Evolutionary conservation across 805 yeast genomes (phyloP), one percentile per base, ranked within the genome.

Genomic region (Saturnispora bothae): DNA sequence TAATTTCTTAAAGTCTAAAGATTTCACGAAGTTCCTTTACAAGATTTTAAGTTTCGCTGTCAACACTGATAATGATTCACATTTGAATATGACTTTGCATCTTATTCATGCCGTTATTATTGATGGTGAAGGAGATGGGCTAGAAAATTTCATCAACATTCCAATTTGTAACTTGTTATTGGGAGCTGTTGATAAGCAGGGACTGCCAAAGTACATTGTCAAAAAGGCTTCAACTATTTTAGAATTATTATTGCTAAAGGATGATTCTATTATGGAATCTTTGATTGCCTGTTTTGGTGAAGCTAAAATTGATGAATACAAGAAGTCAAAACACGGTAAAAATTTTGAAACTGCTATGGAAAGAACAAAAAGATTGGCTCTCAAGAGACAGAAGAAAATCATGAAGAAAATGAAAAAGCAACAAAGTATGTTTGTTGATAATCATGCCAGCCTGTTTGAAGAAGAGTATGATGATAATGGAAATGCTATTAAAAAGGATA

Each of bases 401-500:
- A 52, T 79, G 65, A 69, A 66, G 20, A 78, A 71, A 49, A 74
- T 82, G 65, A 71, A 73, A 17, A 76, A 66, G 40, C 76, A 71
- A 46, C 62, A 74, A 39, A 52, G 57, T 18, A 53, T 57, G 31
- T 73, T 73, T 38, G 52, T 68, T 44, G 58, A 51, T 23, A 57
- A 64, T 18, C 68, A 71, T 43, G 50, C 59, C 33, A 54, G 35
- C 3, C 49, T 40, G 32, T 49, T 57, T 25, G 42, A 36, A 33
- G 31, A 32, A 28, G 16, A 38, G 20, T 27, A 31, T 33, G n/a
- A 49, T 40, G 29, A 23, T 28, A 15, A 27, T 9, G 14, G 22
- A 17, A 19, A 31, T 21, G 20, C 15, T 9, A 33, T 15, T 15
- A 10, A 17, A 19, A 6, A 20, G 18, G 30, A 23, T 13, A 27